A percentile compares a stretch with the other conserved stretches of the same genome.
These are phyloP conservation scores for Paecilomyces fulvus DNA, from an alignment of 2,329 filamentous ascomycete species.

Conservation along the genomic window DNA sequence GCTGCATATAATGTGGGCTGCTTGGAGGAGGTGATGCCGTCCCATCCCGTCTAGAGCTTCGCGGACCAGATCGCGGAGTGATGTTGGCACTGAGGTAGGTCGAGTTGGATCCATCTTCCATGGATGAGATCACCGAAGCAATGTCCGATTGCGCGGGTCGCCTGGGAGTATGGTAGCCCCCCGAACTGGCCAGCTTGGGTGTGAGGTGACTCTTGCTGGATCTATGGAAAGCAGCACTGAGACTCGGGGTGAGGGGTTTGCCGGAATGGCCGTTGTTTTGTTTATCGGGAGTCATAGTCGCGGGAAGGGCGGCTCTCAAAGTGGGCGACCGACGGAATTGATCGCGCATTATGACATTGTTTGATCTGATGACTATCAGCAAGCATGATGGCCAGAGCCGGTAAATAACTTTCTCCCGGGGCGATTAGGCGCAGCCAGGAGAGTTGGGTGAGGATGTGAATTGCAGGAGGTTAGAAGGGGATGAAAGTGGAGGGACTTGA, in stretches of 20 bases:
- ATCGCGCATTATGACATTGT: slow-evolving; percentile 42
- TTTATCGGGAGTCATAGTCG: slow-evolving; percentile 45
- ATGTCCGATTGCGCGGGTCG: slow-evolving; percentile 25
- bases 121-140: slow-evolving; percentile 24
- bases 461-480: slow-evolving; percentile 11
- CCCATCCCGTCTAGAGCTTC: slow-evolving; percentile 65
- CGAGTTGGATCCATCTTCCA: slow-evolving; percentile 44
- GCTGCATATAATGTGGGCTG: slow-evolving; percentile 28
- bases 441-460: neutral
- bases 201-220: slow-evolving; percentile 49
- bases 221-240: slow-evolving; percentile 54
- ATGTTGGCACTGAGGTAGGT: slow-evolving; percentile 58
- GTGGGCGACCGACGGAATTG: slow-evolving; percentile 21
- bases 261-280: slow-evolving; percentile 42
- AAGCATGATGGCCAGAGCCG: slow-evolving; percentile 28
- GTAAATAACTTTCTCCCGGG: slow-evolving; percentile 4
- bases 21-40: slow-evolving; percentile 56
- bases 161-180: slow-evolving; percentile 21
- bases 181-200: slow-evolving; percentile 47
- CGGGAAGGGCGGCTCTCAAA: slow-evolving; percentile 17
- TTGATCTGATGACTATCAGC: slow-evolving; percentile 16
- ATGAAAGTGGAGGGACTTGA: slow-evolving; percentile 13
- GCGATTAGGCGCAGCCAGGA: slow-evolving; percentile 1
- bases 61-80: slow-evolving; percentile 68
- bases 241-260: slow-evolving; percentile 59